phyloP scores from a whole-genome alignment of 306 rosid species.

The Pterocarpus santalinus region DNA sequence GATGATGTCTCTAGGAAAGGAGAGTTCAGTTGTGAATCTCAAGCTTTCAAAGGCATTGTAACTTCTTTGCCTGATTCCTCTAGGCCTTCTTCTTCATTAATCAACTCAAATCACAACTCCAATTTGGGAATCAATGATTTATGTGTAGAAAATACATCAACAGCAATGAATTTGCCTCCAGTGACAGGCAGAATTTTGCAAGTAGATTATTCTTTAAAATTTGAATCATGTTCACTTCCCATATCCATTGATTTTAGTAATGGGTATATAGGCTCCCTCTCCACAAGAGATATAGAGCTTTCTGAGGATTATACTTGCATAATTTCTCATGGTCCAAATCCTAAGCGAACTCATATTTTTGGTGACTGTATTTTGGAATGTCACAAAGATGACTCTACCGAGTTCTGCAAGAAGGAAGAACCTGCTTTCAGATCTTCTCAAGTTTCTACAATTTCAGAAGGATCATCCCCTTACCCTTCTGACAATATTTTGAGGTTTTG shows the following conservation, averaged over 20 bases:
- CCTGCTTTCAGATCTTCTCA: constrained; percentile 51
- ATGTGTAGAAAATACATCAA: constrained; percentile 47
- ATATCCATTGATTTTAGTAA: constrained; percentile 61
- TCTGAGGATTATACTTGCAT: constrained; percentile 95
- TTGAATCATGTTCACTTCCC: constrained; percentile 71
- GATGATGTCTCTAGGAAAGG: constrained; percentile 49
- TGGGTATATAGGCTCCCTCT: constrained; percentile 62
- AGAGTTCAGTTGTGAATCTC: constrained; percentile 49
- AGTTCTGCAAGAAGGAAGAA: constrained; percentile 61
- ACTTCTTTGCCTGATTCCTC: constrained; percentile 55
- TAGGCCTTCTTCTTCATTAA: constrained; percentile 47
- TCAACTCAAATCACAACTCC: constrained; percentile 44
- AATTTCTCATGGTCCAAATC: constrained; percentile 95
- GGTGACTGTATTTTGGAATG: constrained; percentile 91
- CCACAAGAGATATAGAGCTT: constrained; percentile 84
- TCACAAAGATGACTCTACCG: constrained; percentile 62
- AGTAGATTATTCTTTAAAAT: constrained; percentile 50
- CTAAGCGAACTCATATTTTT: constrained; percentile 80
- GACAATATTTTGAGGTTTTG: constrained; percentile 55
- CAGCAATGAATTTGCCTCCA: constrained; percentile 39
- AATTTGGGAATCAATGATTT: constrained; percentile 46
- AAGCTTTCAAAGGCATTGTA: constrained; percentile 44
- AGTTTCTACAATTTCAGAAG: constrained; percentile 45
- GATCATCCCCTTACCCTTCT: constrained; percentile 38
- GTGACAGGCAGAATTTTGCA: constrained; percentile 42